Evolutionary conservation across 768 basidiomycete genomes (phyloP).

Genomic region (Dioszegia hungarica): DNA sequence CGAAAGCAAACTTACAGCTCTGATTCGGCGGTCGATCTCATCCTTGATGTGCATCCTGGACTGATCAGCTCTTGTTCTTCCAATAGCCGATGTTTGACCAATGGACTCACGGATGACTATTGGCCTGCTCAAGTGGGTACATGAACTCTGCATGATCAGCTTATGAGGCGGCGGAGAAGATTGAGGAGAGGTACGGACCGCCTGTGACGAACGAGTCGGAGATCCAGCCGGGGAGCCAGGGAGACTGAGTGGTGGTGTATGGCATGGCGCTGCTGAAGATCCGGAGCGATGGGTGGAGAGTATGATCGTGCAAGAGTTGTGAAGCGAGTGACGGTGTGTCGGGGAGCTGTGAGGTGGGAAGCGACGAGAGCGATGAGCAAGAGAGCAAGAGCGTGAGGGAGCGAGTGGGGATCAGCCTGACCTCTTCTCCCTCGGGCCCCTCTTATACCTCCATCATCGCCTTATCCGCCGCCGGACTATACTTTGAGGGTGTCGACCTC

Average conservation of each 20-base stretch:
- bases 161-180: background rate
- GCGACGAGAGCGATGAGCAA: no score
- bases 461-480: no score
- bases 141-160: conserved; percentile 2
- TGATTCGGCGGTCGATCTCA: background rate
- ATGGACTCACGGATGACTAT: background rate
- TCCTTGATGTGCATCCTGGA: background rate
- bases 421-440: no score
- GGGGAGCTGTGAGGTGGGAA: no score
- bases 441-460: no score
- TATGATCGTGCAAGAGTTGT: no score
- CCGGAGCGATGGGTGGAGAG: no score
- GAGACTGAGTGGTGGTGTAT: background rate
- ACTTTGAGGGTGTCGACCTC: no score
- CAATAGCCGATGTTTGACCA: background rate
- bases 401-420: no score
- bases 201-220: background rate
- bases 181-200: background rate
- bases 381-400: no score
- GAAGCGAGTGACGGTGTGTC: no score
- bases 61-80: background rate
- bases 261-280: background rate
- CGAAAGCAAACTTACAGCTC: background rate
- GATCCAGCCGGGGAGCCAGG: background rate
- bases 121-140: background rate